phyloP scores from a whole-genome alignment of 352 stramenopile species.

The Globisporangium okanoganense region DNA sequence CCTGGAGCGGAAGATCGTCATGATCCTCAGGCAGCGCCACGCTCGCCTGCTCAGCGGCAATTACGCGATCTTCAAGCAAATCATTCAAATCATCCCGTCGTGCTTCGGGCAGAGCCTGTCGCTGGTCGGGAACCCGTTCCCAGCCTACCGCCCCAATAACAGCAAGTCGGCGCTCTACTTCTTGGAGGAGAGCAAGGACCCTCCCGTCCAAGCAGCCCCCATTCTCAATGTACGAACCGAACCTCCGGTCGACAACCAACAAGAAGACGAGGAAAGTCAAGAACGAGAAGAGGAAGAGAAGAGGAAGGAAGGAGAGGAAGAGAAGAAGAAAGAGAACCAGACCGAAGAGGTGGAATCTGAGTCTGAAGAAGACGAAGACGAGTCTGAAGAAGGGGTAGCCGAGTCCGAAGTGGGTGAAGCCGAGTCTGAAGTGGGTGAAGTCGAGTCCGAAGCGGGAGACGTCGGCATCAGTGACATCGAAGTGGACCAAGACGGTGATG shows the following conservation, averaged over 20 bases:
- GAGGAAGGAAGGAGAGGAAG: conserved; percentile 8
- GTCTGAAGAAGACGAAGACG: conserved; percentile 6
- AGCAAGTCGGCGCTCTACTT: conserved; percentile 37
- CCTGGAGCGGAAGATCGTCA: conserved; percentile 38
- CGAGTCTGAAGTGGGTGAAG: conserved; percentile 5
- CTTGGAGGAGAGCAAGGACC: conserved; percentile 25
- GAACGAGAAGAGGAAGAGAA: conserved; percentile 1
- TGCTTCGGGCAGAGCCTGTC: conserved; percentile 21
- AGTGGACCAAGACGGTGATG: not conserved
- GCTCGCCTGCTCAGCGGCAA: conserved; percentile 39
- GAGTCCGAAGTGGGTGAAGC: conserved; percentile 5
- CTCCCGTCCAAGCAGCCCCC: conserved; percentile 2
- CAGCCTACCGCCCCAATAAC: conserved; percentile 19
- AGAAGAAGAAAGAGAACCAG: conserved; percentile 14
- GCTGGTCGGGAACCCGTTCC: conserved; percentile 36
- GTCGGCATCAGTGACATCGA: not conserved
- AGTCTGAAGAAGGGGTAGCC: not conserved
- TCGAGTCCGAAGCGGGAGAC: too few species aligned
- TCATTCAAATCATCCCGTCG: conserved; percentile 16
- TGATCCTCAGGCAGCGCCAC: conserved; percentile 39
- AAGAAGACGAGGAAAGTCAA: conserved; percentile 4
- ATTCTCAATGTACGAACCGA: not conserved
- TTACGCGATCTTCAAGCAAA: conserved; percentile 24
- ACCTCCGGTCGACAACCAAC: not conserved
- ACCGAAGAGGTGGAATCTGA: not conserved